Evolutionary conservation across 495 filamentous ascomycete genomes (phyloP), one percentile per base, ranked within the genome.

Genomic region (Platismatia glauca): DNA sequence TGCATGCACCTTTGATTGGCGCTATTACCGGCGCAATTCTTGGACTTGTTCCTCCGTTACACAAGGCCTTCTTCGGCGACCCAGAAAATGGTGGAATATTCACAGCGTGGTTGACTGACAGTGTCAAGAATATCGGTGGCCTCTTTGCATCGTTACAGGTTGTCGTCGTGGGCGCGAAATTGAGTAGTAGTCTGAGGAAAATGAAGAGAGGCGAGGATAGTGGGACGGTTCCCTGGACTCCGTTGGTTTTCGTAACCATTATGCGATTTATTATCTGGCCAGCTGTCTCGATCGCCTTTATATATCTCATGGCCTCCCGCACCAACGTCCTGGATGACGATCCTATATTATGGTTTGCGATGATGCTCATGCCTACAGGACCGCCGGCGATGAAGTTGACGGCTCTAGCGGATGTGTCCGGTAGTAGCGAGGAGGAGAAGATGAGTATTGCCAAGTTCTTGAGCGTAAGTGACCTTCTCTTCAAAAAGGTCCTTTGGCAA

Each of bases 291-390:
- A 88, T 92, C 60, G 70, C 77, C 0, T 24, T 82, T 11, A 79
- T 91, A 22, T 91, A 84, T 66, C 61, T 74, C 0, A 67, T 92
- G n/a, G 87, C 83, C 12, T 76, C 74, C 20, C 78, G 78, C 58
- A 90, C 86, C 0, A 62, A 67, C 22, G 22, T 86, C 11, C 71
- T 91, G 3, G 72, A 76, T 11, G 61, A 75, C 7, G 89, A 92
- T 70, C 88, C 89, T 0, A 83, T 92, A 46, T 69, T 91, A 24
- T 91, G 85, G 85, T 91, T 90, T 68, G 74, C 75, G 12, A 79
- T 91, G 78, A 90, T 90, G 86, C 68, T 90, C 29, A 90, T 91
- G 84, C 87, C 89, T 0, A 78, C 79, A 3, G 88, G 89, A 0
- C 88, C 88, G 13, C 82, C 84, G 3, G 86, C 87, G 0, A 81